A percentile compares a stretch with the other conserved stretches of the same genome.
Evolutionary conservation across 1,284 basidiomycete species (phyloP).

Genomic region (Ganoderma multipileum): DNA sequence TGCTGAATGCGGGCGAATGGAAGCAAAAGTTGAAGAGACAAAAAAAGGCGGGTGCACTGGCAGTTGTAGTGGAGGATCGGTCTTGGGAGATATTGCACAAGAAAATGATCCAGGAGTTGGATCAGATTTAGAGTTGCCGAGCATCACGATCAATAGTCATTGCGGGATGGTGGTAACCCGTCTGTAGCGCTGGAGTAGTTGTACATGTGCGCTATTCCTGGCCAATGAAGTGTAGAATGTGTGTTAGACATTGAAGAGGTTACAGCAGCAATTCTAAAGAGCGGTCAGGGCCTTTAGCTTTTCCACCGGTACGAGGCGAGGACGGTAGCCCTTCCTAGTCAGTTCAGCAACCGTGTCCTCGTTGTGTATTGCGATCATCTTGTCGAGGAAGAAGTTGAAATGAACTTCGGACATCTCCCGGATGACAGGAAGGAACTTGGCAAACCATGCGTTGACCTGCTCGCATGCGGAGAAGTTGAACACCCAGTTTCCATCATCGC

Average conservation of each 20-base stretch:
- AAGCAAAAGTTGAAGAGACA: not conserved
- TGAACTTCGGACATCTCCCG: constrained; percentile 34
- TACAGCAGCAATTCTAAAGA: not conserved
- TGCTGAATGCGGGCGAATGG: not conserved
- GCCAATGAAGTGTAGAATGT: too few relatives aligned
- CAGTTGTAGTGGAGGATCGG: not conserved
- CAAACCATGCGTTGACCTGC: constrained; percentile 27
- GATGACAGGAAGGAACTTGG: constrained; percentile 41
- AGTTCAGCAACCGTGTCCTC: not conserved
- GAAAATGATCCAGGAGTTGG: not conserved
- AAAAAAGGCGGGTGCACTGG: not conserved
- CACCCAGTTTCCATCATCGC: constrained; percentile 34
- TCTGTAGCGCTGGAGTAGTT: too few relatives aligned
- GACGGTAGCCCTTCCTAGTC: not conserved
- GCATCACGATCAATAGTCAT: too few relatives aligned
- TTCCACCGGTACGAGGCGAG: not conserved
- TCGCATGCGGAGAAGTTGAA: constrained; percentile 40
- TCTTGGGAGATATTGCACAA: not conserved
- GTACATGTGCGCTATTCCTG: too few relatives aligned
- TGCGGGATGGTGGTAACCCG: not conserved
- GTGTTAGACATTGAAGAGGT: too few relatives aligned
- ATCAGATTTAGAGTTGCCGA: too few relatives aligned
- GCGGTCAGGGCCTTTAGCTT: not conserved
- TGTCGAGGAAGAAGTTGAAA: constrained; percentile 47
- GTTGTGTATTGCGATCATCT: constrained; percentile 38